Percentiles rank a stretch among this genome's conserved stretches.
These are phyloP conservation scores for Penicillium sp. DNA, from an alignment of 2,329 filamentous ascomycete species.

Conservation along the genomic window DNA sequence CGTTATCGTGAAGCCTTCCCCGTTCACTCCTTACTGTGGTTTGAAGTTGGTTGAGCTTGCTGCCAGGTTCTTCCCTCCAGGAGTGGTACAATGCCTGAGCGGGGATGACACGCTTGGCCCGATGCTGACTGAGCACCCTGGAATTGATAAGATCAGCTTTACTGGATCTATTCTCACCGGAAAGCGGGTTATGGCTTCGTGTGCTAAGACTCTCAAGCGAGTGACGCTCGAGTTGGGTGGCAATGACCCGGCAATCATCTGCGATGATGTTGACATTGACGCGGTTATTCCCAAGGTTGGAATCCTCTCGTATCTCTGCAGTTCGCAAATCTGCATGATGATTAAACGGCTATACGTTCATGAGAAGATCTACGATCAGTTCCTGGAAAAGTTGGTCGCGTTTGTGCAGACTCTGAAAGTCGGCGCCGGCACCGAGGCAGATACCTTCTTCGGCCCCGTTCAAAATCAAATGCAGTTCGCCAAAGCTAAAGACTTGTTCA, in stretches of 20 bases:
- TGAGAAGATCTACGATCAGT: conserved; percentile 56
- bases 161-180: conserved; percentile 55
- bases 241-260: conserved; percentile 55
- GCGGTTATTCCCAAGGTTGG: conserved; percentile 47
- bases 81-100: conserved; percentile 55
- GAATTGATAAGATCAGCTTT: conserved; percentile 57
- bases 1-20: conserved; percentile 55
- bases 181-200: conserved; percentile 50
- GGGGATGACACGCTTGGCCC: conserved; percentile 55
- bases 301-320: conserved; percentile 50
- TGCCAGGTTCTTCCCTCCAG: conserved; percentile 50
- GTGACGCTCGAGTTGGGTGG: conserved; percentile 55
- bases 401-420: conserved; percentile 44
- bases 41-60: conserved; percentile 54
- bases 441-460: conserved; percentile 55
- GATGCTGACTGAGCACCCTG: conserved; percentile 52
- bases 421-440: conserved; percentile 41
- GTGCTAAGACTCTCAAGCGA: conserved; percentile 52
- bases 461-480: conserved; percentile 65
- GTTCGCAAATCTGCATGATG: conserved; percentile 55
- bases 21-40: conserved; percentile 51
- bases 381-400: conserved; percentile 48
- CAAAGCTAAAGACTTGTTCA: conserved; percentile 55
- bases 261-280: conserved; percentile 51
- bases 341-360: conserved; percentile 61